Evolutionary conservation across 176 grass and related monocot genomes (phyloP), one percentile per base, ranked within the genome.

Genomic region (Pontederia paniculata): DNA sequence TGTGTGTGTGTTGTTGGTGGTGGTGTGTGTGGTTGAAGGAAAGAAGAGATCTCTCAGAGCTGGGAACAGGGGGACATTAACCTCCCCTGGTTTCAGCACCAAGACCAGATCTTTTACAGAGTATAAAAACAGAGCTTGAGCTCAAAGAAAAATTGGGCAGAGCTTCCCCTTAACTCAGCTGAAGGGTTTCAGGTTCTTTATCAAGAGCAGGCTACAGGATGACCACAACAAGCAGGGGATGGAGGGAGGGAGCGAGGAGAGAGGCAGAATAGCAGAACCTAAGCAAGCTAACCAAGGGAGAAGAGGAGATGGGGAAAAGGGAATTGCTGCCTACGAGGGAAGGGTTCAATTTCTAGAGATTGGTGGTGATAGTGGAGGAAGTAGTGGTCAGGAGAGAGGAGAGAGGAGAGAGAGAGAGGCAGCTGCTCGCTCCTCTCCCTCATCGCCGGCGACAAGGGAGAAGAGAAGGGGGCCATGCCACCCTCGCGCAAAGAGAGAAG

Each of bases 271-370:
- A 62, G 69, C 57, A 62, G 57, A 61, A 20, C 48, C 31, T 61
- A 19, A 17, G 20, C 44, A 17, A 60, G 66, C 74, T 65, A 79
- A 79, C 59, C 62, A 73, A 68, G 56, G 79, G 65, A 80, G 44
- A 0, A 74, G 60, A 42, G 74, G 58, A 76, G 70, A 65, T 68
- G 74, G 80, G 77, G 86, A 76, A 89, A 97, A 97, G 91, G 91
- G 91, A 90, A 84, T 84, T 97, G 83, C 52, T 45, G 74, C 74
- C 6, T 78, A 11, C n/a, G n/a, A 71, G 77, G 66, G 63, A 62
- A 72, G 80, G 72, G 23, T 61, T 53, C 7, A 55, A 84, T 97
- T 97, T 97, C 87, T 97, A 97, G 70, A 60, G 42, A 6, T 8
- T 43, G n/a, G 50, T 17, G 15, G 9, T 17, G 10, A n/a, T n/a